Evolutionary conservation across 148 eudicot species (phyloP).

Genomic region (Simmondsia chinensis): DNA sequence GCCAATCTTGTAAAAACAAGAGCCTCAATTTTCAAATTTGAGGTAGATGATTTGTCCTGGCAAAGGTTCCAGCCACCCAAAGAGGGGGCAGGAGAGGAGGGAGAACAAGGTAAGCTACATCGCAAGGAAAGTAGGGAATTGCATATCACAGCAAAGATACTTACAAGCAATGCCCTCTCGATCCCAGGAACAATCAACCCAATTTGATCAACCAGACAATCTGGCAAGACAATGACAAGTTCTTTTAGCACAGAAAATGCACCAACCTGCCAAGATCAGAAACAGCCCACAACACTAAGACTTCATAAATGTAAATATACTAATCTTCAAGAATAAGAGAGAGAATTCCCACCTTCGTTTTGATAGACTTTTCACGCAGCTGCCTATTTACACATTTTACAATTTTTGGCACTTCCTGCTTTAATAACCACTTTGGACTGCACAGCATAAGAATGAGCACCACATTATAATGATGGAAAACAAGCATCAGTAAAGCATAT

Average conservation of each 20-base stretch:
- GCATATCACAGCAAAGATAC: slow-evolving; percentile 12
- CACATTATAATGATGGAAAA: not conserved
- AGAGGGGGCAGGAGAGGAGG: slow-evolving; percentile 2
- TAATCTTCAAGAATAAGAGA: not conserved
- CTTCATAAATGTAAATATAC: too few species aligned
- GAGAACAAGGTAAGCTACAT: not conserved
- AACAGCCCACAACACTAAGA: too few species aligned
- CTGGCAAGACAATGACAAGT: slow-evolving; percentile 89
- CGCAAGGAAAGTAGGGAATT: too few species aligned
- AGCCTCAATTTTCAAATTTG: slow-evolving; percentile 87
- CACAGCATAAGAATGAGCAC: slow-evolving; percentile 14
- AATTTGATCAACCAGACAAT: slow-evolving; percentile 88
- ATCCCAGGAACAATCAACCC: slow-evolving; percentile 91
- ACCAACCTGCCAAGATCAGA: slow-evolving; percentile 55
- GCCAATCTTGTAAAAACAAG: slow-evolving; percentile 79
- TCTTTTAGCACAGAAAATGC: slow-evolving; percentile 95
- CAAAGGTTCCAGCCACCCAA: slow-evolving; percentile 3
- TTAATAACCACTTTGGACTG: slow-evolving; percentile 89
- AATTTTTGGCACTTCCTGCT: slow-evolving; percentile 91
- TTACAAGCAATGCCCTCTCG: slow-evolving; percentile 89
- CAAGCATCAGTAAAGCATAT: not conserved
- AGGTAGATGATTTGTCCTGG: slow-evolving; percentile 90
- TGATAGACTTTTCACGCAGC: slow-evolving; percentile 86
- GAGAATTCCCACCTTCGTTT: slow-evolving; percentile 61
- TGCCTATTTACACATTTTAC: slow-evolving; percentile 84